Percentiles rank a stretch among this genome's conserved stretches.
Conservation (phyloP, 495 filamentous ascomycete species). For the Hypoxylon fragiforme region DNA sequence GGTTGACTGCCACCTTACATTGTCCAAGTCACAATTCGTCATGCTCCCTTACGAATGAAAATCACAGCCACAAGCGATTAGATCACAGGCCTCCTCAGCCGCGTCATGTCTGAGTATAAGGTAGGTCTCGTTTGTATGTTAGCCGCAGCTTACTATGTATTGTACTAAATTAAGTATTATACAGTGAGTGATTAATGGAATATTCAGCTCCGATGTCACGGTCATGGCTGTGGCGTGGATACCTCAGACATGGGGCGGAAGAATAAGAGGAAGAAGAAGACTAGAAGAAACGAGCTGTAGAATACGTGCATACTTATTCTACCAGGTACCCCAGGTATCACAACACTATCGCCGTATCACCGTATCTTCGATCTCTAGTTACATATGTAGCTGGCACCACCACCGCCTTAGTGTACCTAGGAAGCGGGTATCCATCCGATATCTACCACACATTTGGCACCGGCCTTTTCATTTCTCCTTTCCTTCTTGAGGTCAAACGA, state of each 20-base stretch:
- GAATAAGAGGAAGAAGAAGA: no score
- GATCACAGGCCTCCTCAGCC: constrained; percentile 22
- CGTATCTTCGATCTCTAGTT: background rate
- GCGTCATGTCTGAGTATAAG: background rate
- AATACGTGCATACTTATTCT: no score
- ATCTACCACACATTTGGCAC: constrained; percentile 17
- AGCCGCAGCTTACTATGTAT: constrained; percentile 1
- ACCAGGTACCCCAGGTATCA: no score
- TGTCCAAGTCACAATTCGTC: constrained; percentile 14
- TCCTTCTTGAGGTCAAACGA: background rate
- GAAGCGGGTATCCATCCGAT: constrained; percentile 23
- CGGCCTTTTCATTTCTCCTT: constrained; percentile 3
- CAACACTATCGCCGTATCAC: no score
- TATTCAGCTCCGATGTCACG: constrained; percentile 17
- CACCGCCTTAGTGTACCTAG: constrained; percentile 16
- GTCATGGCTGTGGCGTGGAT: no score
- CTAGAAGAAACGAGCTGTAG: no score
- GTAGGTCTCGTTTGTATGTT: background rate
- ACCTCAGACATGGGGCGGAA: no score
- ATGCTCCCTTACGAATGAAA: constrained; percentile 13
- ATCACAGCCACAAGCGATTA: constrained; percentile 21
- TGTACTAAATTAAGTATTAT: background rate
- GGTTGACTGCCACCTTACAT: constrained; percentile 4
- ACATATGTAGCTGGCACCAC: background rate
- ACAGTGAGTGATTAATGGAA: constrained; percentile 1